Conservation (phyloP, 331 rosid species). For the Quercus phellos region DNA sequence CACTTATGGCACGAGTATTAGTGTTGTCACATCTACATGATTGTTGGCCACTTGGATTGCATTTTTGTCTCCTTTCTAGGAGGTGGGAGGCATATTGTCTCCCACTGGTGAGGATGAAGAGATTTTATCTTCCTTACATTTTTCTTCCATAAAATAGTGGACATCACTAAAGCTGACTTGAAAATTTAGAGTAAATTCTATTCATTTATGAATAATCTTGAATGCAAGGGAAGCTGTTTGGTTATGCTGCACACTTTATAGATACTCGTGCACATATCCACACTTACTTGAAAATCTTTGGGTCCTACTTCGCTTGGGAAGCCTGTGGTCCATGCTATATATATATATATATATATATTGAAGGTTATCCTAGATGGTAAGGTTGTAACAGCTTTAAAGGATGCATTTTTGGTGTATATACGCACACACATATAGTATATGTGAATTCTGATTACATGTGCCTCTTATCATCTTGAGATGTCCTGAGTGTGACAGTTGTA, state of each 20-base stretch:
- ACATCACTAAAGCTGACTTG: not conserved
- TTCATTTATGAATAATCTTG: not conserved
- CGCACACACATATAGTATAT: too few species aligned
- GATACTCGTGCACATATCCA: not conserved
- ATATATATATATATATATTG: not conserved
- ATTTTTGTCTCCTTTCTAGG: not conserved
- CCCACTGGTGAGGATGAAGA: not conserved
- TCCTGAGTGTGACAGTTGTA: slow-evolving; percentile 5
- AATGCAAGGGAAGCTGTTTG: not conserved
- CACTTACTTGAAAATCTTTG: not conserved
- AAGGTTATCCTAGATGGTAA: too few species aligned
- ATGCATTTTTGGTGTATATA: too few species aligned
- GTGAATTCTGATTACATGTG: not conserved
- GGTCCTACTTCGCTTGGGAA: not conserved
- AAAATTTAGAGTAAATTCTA: not conserved
- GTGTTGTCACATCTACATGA: slow-evolving; percentile 5
- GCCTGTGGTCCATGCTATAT: not conserved
- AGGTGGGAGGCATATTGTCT: slow-evolving; percentile 1
- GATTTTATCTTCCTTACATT: not conserved
- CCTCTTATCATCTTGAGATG: slow-evolving; percentile 4
- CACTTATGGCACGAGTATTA: not conserved
- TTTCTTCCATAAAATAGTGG: not conserved
- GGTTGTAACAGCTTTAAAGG: too few species aligned
- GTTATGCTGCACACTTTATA: not conserved
- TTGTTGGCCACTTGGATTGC: slow-evolving; percentile 6